Base-by-base conservation (phyloP, 805 yeast species). In the Torulaspora indica region DNA sequence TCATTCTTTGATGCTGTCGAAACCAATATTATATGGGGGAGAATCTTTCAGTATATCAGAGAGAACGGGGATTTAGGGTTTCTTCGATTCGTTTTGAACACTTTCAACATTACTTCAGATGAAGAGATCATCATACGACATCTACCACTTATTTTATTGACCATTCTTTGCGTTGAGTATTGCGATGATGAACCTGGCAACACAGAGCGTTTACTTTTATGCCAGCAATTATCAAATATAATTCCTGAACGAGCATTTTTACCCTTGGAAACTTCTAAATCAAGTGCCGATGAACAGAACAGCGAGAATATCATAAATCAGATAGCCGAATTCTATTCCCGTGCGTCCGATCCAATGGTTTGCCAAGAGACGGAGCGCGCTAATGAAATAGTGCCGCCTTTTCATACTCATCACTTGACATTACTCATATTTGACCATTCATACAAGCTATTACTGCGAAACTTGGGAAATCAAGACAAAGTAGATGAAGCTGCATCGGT, bases 1-100 rank as follows among this genome's bases (percentile, higher is more conserved):
- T 68, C 81, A 0, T 81, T 91, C 45, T 88, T 93, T 60, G 96
- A 93, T 64, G 82, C 87, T 4, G 83, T 90, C 2, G 98, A 93
- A 57, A 78, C 96, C 0, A 63, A 72, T 22, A 76, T 75, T 22
- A 90, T 93, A 4, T 91, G 96, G 90, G 72, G 79, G 3, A 77
- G 78, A 47, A 63, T 83, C 1, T 69, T 77, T 38, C 62, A 58
- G n/a, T 51, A 52, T 23, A 30, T 55, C 15, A 43, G 49, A 2
- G 66, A 65, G 1, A 65, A 63, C 5, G 52, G 53, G 4, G 62
- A 75, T 31, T 53, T 78, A 17, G 74, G 71, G 0, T 66, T 85
- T 14, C 67, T 87, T 6, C 64, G 68, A 4, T 90, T 81, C 60
- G 72, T 86, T 13, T 51, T 88, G 9, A 68, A 70, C 17, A 74